A percentile compares a stretch with the other conserved stretches of the same genome.
Conservation (phyloP, 192 early-diverging fungal species). For the Podila clonocystis region DNA sequence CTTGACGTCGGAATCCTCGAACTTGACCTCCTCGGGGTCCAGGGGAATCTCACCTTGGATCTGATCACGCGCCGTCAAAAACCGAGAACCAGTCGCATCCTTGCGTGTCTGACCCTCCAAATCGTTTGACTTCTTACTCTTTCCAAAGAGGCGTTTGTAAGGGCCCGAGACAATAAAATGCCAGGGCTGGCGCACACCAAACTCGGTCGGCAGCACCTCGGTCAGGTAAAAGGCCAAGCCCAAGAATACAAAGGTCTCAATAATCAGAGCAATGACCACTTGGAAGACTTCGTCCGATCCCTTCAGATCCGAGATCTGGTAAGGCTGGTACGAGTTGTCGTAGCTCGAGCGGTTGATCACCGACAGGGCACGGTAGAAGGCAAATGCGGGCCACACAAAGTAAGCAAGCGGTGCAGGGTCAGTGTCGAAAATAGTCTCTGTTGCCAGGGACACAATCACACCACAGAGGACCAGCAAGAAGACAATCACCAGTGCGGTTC, state of each 20-base stretch:
- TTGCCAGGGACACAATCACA: slow-evolving; percentile 69
- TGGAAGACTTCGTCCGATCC: slow-evolving; percentile 64
- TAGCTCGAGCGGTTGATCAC: slow-evolving; percentile 64
- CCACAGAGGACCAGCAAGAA: slow-evolving; percentile 74
- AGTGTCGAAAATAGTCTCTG: slow-evolving; percentile 52
- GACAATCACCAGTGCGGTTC: slow-evolving; percentile 65
- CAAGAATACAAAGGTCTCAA: slow-evolving; percentile 59
- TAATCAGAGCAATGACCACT: slow-evolving; percentile 65
- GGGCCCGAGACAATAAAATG: slow-evolving; percentile 61
- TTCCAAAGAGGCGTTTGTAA: slow-evolving; percentile 41
- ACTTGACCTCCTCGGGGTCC: slow-evolving; percentile 54
- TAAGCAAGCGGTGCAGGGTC: slow-evolving; percentile 53
- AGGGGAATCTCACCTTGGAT: slow-evolving; percentile 47
- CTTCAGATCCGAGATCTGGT: slow-evolving; percentile 61
- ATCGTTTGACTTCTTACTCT: slow-evolving; percentile 16
- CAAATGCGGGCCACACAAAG: slow-evolving; percentile 80
- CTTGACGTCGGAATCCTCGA: slow-evolving; percentile 73
- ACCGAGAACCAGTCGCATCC: slow-evolving; percentile 8
- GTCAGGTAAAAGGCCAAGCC: slow-evolving; percentile 55
- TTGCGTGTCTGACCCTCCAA: slow-evolving; percentile 29
- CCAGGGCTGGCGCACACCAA: slow-evolving; percentile 72
- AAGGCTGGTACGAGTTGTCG: slow-evolving; percentile 53
- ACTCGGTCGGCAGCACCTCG: slow-evolving; percentile 69
- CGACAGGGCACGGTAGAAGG: slow-evolving; percentile 68
- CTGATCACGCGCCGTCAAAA: slow-evolving; percentile 11